These are phyloP conservation scores for Blastocystis sp. DNA, from an alignment of 352 stramenopile species.

Conservation along the genomic window DNA sequence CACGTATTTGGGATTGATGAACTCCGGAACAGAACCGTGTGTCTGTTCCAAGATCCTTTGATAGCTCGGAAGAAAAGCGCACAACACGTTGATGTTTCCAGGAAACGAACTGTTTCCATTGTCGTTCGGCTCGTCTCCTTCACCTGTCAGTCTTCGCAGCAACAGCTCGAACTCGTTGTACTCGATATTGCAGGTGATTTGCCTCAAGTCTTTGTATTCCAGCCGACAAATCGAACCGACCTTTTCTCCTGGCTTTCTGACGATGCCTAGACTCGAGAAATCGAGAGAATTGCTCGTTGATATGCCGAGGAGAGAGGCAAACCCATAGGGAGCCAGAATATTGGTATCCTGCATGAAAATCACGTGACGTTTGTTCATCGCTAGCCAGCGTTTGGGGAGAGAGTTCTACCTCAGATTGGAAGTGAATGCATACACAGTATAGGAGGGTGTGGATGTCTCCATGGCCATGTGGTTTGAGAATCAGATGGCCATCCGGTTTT, in stretches of 20 bases:
- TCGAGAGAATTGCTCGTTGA: conserved; percentile 42
- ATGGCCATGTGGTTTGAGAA: conserved; percentile 90
- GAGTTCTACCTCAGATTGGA: conserved; percentile 66
- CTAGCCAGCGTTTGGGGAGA: conserved; percentile 72
- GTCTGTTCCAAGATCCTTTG: conserved; percentile 69
- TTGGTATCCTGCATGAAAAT: conserved; percentile 84
- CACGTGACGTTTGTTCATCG: conserved; percentile 75
- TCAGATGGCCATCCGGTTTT: conserved; percentile 68
- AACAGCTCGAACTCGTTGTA: conserved; percentile 8
- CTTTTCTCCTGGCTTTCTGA: conserved; percentile 56
- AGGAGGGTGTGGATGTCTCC: conserved; percentile 92
- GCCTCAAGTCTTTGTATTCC: background rate
- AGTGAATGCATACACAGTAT: conserved; percentile 65
- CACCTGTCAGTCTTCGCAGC: background rate
- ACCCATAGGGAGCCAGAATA: conserved; percentile 64
- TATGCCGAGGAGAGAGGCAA: conserved; percentile 64
- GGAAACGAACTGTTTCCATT: conserved; percentile 65
- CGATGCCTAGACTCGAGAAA: conserved; percentile 6
- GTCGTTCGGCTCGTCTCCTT: conserved; percentile 9
- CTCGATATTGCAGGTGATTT: conserved; percentile 14
- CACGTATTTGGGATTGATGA: conserved; percentile 82
- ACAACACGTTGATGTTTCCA: conserved; percentile 85
- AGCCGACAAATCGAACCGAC: background rate
- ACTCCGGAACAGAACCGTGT: conserved; percentile 79
- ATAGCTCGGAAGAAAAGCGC: conserved; percentile 77